Evolutionary conservation across 495 filamentous ascomycete species (phyloP).

Genomic region (Penicillium mononematosum): DNA sequence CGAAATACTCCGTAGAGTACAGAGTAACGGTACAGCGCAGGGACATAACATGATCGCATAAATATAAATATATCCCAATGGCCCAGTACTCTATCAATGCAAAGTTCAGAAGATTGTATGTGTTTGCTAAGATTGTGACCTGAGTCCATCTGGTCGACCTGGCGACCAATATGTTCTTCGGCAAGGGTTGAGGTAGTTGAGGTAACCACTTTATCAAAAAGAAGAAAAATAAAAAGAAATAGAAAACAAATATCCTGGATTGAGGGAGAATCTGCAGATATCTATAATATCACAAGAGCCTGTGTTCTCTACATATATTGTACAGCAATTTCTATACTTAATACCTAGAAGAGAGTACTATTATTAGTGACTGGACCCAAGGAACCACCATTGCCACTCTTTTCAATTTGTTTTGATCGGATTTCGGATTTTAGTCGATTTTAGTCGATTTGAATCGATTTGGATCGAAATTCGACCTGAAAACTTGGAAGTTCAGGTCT

Average conservation of each 20-base stretch:
- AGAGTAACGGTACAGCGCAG: neutral
- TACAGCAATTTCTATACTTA: neutral
- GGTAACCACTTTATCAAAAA: neutral
- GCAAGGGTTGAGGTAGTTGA: conserved; percentile 4
- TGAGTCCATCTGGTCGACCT: conserved; percentile 6
- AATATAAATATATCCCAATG: neutral
- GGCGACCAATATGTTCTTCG: neutral
- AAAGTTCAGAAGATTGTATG: neutral
- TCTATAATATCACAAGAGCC: neutral
- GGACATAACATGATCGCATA: neutral
- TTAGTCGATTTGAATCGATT: neutral
- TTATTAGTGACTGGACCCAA: conserved; percentile 8
- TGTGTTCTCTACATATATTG: neutral
- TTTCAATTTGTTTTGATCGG: neutral
- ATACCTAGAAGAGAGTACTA: neutral
- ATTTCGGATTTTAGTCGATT: neutral
- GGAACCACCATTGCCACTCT: neutral
- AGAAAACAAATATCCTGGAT: neutral
- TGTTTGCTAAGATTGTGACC: neutral
- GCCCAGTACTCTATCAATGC: neutral
- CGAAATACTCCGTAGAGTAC: neutral
- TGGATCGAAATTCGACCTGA: neutral
- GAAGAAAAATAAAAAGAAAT: neutral
- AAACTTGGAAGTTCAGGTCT: neutral
- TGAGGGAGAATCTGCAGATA: conserved; percentile 4